phyloP scores from a whole-genome alignment of 2,329 filamentous ascomycete species.

The Stemphylium lycopersici region DNA sequence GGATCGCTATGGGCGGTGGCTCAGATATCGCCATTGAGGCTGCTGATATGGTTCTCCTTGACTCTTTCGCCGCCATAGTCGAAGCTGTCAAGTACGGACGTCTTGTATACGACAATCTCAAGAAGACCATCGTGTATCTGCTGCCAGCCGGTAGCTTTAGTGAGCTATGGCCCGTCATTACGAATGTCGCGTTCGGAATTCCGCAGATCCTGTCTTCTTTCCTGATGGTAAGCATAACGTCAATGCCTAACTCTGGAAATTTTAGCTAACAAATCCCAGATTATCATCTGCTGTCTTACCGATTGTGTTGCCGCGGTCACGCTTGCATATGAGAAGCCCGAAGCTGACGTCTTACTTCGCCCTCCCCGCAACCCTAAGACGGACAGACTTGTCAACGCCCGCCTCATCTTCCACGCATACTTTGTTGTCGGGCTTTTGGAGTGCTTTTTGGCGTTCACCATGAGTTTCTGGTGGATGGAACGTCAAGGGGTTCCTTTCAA shows the following conservation, averaged over 20 bases:
- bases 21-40: constrained; percentile 68
- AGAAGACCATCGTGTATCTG: constrained; percentile 77
- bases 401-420: constrained; percentile 75
- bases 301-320: constrained; percentile 69
- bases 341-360: constrained; percentile 74
- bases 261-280: constrained; percentile 8
- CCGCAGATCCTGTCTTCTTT: constrained; percentile 76
- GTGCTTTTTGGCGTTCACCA: constrained; percentile 51
- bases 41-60: constrained; percentile 67
- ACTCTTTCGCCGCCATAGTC: constrained; percentile 74
- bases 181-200: constrained; percentile 73
- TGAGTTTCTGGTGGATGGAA: constrained; percentile 55
- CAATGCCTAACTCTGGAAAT: neutral
- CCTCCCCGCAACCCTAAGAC: constrained; percentile 71
- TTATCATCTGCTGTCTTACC: constrained; percentile 69
- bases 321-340: constrained; percentile 77
- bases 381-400: constrained; percentile 75
- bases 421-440: constrained; percentile 67
- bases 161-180: constrained; percentile 77
- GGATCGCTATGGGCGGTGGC: constrained; percentile 64
- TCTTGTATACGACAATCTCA: constrained; percentile 79
- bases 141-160: constrained; percentile 75
- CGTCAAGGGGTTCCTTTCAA: constrained; percentile 65
- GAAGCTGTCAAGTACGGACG: constrained; percentile 75
- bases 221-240: constrained; percentile 59